These are phyloP conservation scores for Austroboletus novae-zelandiae DNA, from an alignment of 1,284 basidiomycete genomes.

Conservation along the genomic window DNA sequence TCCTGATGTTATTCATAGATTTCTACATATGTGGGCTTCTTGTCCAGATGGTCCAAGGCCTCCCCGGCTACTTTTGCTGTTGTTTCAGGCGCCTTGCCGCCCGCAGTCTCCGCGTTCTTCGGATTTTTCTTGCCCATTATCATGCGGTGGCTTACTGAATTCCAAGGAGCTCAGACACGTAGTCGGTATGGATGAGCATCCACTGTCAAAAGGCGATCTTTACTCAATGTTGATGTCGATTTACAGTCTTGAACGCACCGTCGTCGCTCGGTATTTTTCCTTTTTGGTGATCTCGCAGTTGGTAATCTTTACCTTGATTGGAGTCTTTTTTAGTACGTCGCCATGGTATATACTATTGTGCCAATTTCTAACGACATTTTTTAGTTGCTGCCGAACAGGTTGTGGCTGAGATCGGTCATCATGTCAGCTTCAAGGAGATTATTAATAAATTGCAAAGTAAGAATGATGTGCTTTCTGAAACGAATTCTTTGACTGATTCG, in stretches of 20 bases:
- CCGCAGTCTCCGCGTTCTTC: conserved; percentile 84
- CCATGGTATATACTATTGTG: neutral
- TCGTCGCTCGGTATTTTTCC: conserved; percentile 86
- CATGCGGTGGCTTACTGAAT: conserved; percentile 83
- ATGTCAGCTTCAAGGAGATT: conserved; percentile 66
- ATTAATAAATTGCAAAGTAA: conserved; percentile 64
- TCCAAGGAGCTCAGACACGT: conserved; percentile 78
- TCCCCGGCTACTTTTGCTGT: conserved; percentile 68
- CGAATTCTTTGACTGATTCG: conserved; percentile 2
- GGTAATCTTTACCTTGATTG: conserved; percentile 89
- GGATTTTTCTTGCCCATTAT: conserved; percentile 85
- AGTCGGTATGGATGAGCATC: conserved; percentile 23
- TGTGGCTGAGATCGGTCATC: conserved; percentile 64
- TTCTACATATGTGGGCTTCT: conserved; percentile 68
- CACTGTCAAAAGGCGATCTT: neutral
- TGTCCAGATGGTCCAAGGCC: conserved; percentile 61
- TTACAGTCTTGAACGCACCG: conserved; percentile 81
- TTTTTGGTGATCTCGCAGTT: conserved; percentile 91
- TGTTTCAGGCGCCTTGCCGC: conserved; percentile 86
- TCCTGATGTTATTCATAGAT: conserved; percentile 39
- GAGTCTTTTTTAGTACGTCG: conserved; percentile 82
- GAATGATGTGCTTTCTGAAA: conserved; percentile 4
- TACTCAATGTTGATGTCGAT: conserved; percentile 1
- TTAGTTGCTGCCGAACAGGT: conserved; percentile 57
- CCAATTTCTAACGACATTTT: neutral